Conservation (phyloP, 2,329 filamentous ascomycete species). For the Aspergillus japonicus region DNA sequence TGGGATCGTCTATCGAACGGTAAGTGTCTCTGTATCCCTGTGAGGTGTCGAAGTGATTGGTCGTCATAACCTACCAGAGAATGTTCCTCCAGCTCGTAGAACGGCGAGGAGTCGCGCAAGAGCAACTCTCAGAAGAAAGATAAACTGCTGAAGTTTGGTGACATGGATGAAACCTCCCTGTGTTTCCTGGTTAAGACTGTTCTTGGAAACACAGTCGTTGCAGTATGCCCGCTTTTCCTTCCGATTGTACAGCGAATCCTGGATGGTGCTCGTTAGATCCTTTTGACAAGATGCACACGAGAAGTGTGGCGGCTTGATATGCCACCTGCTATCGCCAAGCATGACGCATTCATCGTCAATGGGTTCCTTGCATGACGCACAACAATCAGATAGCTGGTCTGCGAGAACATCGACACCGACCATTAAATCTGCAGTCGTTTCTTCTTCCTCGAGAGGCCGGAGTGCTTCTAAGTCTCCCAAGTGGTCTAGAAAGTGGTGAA, state of each 20-base stretch:
- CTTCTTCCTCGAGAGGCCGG: conserved; percentile 63
- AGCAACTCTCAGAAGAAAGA: conserved; percentile 88
- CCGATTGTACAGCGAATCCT: conserved; percentile 70
- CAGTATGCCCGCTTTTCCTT: conserved; percentile 71
- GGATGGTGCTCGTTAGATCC: conserved; percentile 67
- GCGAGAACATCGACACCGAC: conserved; percentile 66
- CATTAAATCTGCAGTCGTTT: conserved; percentile 62
- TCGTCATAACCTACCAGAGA: conserved; percentile 56
- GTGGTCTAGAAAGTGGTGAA: conserved; percentile 80
- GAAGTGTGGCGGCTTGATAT: conserved; percentile 69
- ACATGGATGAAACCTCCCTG: conserved; percentile 68
- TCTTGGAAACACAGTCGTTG: conserved; percentile 57
- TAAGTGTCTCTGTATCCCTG: not conserved
- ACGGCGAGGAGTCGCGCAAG: conserved; percentile 86
- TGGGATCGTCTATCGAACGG: conserved; percentile 62
- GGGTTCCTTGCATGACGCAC: conserved; percentile 74
- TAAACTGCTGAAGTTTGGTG: conserved; percentile 87
- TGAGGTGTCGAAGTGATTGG: not conserved
- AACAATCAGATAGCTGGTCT: conserved; percentile 79
- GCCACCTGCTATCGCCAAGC: conserved; percentile 74
- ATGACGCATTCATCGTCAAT: conserved; percentile 93
- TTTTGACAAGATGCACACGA: conserved; percentile 67
- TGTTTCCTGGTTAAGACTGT: conserved; percentile 55
- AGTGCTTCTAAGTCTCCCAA: conserved; percentile 78
- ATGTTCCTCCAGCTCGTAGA: conserved; percentile 74